phyloP scores from a whole-genome alignment of 2,329 filamentous ascomycete species.

The Seiridium cupressi region DNA sequence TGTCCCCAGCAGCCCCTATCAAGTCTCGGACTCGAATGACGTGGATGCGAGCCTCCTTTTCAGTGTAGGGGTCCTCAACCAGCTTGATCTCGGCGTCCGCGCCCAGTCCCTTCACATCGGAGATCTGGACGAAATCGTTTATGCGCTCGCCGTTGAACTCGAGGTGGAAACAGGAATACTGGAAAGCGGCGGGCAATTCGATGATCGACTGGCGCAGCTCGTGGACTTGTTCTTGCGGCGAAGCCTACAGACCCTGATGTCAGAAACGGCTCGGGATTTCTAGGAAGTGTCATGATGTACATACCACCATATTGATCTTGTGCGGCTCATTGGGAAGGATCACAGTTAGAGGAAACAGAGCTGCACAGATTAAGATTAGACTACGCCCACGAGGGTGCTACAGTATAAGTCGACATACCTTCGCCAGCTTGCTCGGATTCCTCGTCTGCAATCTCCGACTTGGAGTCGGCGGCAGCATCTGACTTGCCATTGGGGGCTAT shows the following conservation, averaged over 20 bases:
- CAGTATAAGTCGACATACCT: conserved; percentile 16
- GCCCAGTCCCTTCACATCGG: conserved; percentile 79
- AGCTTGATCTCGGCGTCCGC: conserved; percentile 76
- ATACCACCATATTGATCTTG: conserved; percentile 83
- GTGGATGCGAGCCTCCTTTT: conserved; percentile 97
- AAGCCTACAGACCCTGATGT: conserved; percentile 56
- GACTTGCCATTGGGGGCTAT: conserved; percentile 19
- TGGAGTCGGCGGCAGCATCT: conserved; percentile 16
- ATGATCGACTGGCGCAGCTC: conserved; percentile 96
- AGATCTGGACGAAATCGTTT: conserved; percentile 93
- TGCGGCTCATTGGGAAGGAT: conserved; percentile 77
- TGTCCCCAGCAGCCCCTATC: conserved; percentile 86
- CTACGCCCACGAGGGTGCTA: background rate
- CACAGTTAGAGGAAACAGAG: conserved; percentile 66
- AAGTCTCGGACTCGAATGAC: conserved; percentile 87
- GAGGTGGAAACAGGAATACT: conserved; percentile 98
- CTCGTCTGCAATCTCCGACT: conserved; percentile 20
- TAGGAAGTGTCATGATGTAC: conserved; percentile 23
- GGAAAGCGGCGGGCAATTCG: conserved; percentile 87
- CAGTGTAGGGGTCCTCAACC: conserved; percentile 94
- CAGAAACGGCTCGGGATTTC: too few relatives aligned
- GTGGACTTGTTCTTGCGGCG: conserved; percentile 92
- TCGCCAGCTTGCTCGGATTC: conserved; percentile 22
- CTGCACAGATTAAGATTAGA: conserved; percentile 25
- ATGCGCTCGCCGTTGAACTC: conserved; percentile 85